Evolutionary conservation across 148 eudicot species (phyloP).

Genomic region (Nyssa sinensis): DNA sequence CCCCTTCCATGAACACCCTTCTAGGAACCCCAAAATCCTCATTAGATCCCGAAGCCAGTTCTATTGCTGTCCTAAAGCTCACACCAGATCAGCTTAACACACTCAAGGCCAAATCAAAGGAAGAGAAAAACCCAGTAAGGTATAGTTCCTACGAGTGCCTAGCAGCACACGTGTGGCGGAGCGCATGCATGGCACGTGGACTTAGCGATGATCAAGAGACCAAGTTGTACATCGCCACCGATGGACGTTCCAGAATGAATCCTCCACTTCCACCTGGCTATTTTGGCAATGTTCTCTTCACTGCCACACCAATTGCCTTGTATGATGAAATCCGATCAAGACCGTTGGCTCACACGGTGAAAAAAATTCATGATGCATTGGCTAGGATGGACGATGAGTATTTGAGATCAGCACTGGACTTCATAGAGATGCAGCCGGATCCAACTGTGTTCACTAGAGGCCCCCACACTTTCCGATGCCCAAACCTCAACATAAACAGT

Average conservation of each 20-base stretch:
- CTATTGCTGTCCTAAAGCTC: slow-evolving; percentile 10
- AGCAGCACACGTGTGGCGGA: slow-evolving; percentile 19
- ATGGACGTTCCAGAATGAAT: slow-evolving; percentile 14
- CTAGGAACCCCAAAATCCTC: neutral
- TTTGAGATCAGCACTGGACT: slow-evolving; percentile 16
- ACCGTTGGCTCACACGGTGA: neutral
- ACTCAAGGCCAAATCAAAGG: slow-evolving; percentile 12
- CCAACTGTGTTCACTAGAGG: slow-evolving; percentile 12
- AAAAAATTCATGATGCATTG: slow-evolving; percentile 2
- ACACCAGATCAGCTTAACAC: slow-evolving; percentile 14
- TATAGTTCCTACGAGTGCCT: slow-evolving; percentile 16
- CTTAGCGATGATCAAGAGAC: slow-evolving; percentile 14
- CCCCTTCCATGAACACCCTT: slow-evolving; percentile 16
- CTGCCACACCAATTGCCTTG: slow-evolving; percentile 8
- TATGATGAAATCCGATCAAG: neutral
- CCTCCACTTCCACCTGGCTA: slow-evolving; percentile 19
- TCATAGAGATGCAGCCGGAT: slow-evolving; percentile 3
- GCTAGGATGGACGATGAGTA: slow-evolving; percentile 13
- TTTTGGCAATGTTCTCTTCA: slow-evolving; percentile 18
- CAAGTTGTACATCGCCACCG: too few species aligned
- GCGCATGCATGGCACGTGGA: slow-evolving; percentile 15
- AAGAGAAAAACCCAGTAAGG: neutral
- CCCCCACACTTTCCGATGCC: slow-evolving; percentile 11
- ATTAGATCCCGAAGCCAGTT: neutral
- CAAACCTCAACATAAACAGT: slow-evolving; percentile 27